Evolutionary conservation across 2,329 filamentous ascomycete genomes (phyloP).

Genomic region (Pseudovirgaria hyperparasitica): DNA sequence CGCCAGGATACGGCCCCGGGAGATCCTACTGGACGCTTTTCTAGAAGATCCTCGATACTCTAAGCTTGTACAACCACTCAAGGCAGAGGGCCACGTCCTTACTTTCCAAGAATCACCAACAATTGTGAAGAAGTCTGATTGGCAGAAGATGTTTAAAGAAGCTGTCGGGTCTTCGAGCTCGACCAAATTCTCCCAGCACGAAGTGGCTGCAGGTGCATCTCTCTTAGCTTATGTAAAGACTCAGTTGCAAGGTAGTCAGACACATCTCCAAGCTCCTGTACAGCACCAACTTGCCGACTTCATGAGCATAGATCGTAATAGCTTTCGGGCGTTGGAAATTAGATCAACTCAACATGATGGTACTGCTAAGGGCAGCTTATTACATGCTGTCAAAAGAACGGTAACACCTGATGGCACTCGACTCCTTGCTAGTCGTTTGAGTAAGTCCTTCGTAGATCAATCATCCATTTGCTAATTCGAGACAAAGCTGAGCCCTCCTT

Average conservation of each 20-base stretch:
- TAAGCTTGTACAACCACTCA: constrained; percentile 54
- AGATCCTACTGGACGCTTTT: constrained; percentile 60
- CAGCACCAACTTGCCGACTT: constrained; percentile 62
- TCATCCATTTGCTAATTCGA: neutral
- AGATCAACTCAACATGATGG: constrained; percentile 75
- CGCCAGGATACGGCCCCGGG: constrained; percentile 69
- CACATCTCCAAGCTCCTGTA: constrained; percentile 73
- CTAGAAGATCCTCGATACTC: constrained; percentile 43
- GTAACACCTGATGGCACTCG: constrained; percentile 85
- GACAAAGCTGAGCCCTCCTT: constrained; percentile 66
- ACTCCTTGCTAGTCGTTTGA: constrained; percentile 72
- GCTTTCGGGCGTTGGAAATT: constrained; percentile 78
- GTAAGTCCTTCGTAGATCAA: constrained; percentile 27
- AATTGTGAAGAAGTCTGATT: constrained; percentile 44
- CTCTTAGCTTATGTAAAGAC: constrained; percentile 76
- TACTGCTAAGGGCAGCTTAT: constrained; percentile 64
- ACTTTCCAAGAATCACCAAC: constrained; percentile 49
- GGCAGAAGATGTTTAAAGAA: constrained; percentile 66
- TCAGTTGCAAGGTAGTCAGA: constrained; percentile 61
- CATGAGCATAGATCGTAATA: constrained; percentile 89
- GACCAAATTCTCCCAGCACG: constrained; percentile 49
- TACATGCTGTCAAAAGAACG: constrained; percentile 81
- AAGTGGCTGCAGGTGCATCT: constrained; percentile 64
- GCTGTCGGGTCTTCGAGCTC: constrained; percentile 44
- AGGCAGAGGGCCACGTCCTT: constrained; percentile 62